Percentiles rank a stretch among this genome's conserved stretches.
Evolutionary conservation across 495 filamentous ascomycete species (phyloP).

Genomic region (Clavariopsis aquatica): DNA sequence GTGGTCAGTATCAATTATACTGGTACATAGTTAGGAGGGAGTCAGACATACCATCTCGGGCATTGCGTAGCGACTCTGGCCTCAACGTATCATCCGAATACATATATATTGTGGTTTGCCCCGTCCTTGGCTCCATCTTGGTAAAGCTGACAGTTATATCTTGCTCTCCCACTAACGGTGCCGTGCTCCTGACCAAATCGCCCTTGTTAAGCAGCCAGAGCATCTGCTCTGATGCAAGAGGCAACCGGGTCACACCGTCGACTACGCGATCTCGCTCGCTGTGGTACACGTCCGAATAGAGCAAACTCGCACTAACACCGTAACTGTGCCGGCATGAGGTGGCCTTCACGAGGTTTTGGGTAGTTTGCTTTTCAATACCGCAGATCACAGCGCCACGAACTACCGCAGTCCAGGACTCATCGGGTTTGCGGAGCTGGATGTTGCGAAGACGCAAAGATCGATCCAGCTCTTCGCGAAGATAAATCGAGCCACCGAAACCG

Average conservation of each 20-base stretch:
- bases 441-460: slow-evolving; percentile 7
- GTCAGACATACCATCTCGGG: neutral
- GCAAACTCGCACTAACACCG: slow-evolving; percentile 11
- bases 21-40: neutral
- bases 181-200: slow-evolving; percentile 6
- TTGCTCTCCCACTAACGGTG: neutral
- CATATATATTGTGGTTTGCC: neutral
- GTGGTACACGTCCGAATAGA: slow-evolving; percentile 7
- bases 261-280: slow-evolving; percentile 4
- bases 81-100: slow-evolving; percentile 7
- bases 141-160: neutral
- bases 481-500: slow-evolving; percentile 29
- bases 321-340: slow-evolving; percentile 21
- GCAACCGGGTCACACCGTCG: neutral
- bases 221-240: slow-evolving; percentile 15
- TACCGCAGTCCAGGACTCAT: slow-evolving; percentile 37
- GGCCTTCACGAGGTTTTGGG: slow-evolving; percentile 8
- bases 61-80: neutral
- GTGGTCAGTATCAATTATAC: neutral
- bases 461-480: slow-evolving; percentile 22
- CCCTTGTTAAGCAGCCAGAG: slow-evolving; percentile 28
- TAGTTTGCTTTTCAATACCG: slow-evolving; percentile 23
- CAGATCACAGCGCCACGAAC: slow-evolving; percentile 28
- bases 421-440: slow-evolving; percentile 24
- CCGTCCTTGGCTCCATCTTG: neutral